Percentiles rank a stretch among this genome's conserved stretches.
These are phyloP conservation scores for Thymus quinquecostatus DNA, from an alignment of 257 asterid species.

Conservation along the genomic window DNA sequence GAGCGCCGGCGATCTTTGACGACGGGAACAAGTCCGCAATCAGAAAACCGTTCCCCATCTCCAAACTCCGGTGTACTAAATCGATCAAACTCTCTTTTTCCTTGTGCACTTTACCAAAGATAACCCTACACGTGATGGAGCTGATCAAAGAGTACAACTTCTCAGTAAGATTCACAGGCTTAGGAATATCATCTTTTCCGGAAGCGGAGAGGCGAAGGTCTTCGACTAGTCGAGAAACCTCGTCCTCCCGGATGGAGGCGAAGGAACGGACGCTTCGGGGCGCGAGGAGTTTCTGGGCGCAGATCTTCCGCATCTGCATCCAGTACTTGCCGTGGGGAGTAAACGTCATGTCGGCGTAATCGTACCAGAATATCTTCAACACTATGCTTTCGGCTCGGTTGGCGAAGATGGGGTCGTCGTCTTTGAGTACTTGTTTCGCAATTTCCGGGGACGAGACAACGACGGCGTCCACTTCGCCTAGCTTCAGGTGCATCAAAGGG, in stretches of 20 bases:
- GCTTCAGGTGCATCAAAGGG: conserved; percentile 23
- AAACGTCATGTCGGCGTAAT: conserved; percentile 5
- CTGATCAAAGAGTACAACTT: neutral
- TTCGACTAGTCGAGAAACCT: conserved; percentile 12
- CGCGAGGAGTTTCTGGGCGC: conserved; percentile 19
- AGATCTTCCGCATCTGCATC: conserved; percentile 36
- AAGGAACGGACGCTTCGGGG: conserved; percentile 23
- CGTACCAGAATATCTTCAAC: conserved; percentile 24
- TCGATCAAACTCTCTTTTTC: neutral
- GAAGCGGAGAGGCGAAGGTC: neutral
- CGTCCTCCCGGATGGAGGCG: conserved; percentile 23
- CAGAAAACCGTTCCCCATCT: conserved; percentile 16
- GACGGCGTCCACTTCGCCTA: conserved; percentile 16
- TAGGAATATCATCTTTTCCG: neutral
- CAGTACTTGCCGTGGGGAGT: conserved; percentile 32
- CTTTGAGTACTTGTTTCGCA: conserved; percentile 3
- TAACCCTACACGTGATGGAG: conserved; percentile 29
- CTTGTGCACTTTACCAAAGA: conserved; percentile 32
- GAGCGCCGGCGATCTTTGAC: neutral
- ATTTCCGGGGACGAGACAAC: conserved; percentile 28
- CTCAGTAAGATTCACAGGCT: conserved; percentile 21
- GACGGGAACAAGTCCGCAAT: conserved; percentile 33
- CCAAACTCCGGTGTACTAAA: neutral
- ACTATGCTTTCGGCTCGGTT: neutral
- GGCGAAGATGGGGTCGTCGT: neutral